phyloP scores from a whole-genome alignment of 2,329 filamentous ascomycete genomes.

The Tolypocladium cylindrosporum region DNA sequence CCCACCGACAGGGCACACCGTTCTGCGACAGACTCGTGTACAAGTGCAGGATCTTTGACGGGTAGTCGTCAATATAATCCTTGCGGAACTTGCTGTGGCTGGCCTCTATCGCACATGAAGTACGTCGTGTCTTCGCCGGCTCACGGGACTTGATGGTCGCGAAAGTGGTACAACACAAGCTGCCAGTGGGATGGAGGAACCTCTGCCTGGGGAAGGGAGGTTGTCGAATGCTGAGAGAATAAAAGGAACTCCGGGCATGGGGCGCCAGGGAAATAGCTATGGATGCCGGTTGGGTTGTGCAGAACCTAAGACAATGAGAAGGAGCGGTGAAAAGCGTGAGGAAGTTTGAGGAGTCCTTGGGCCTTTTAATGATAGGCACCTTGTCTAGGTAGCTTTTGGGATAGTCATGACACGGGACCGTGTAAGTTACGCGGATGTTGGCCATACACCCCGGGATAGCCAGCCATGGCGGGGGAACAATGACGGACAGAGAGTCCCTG shows the following conservation, averaged over 20 bases:
- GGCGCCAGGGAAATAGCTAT: constrained; percentile 11
- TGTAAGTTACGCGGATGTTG: constrained; percentile 3
- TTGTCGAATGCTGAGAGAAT: background rate
- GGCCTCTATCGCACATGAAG: constrained; percentile 15
- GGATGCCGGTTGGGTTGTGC: constrained; percentile 25
- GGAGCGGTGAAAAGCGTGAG: constrained; percentile 23
- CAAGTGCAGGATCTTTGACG: constrained; percentile 20
- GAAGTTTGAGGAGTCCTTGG: constrained; percentile 18
- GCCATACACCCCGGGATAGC: constrained; percentile 3
- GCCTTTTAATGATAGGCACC: constrained; percentile 10
- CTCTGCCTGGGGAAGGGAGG: background rate
- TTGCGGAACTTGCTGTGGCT: constrained; percentile 15
- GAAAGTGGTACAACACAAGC: constrained; percentile 1
- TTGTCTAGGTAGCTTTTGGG: background rate
- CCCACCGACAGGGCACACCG: background rate
- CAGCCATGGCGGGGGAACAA: constrained; percentile 4
- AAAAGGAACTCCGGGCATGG: constrained; percentile 14
- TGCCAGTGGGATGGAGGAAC: background rate
- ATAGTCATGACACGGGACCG: constrained; percentile 6
- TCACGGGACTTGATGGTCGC: background rate
- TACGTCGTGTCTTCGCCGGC: background rate
- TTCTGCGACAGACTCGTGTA: constrained; percentile 5
- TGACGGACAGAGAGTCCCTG: constrained; percentile 4
- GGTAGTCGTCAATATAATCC: constrained; percentile 28
- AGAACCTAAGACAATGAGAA: constrained; percentile 33